Evolutionary conservation across 2,329 filamentous ascomycete species (phyloP), one percentile per base, ranked within the genome.

Genomic region (Pseudogymnoascus sp.): DNA sequence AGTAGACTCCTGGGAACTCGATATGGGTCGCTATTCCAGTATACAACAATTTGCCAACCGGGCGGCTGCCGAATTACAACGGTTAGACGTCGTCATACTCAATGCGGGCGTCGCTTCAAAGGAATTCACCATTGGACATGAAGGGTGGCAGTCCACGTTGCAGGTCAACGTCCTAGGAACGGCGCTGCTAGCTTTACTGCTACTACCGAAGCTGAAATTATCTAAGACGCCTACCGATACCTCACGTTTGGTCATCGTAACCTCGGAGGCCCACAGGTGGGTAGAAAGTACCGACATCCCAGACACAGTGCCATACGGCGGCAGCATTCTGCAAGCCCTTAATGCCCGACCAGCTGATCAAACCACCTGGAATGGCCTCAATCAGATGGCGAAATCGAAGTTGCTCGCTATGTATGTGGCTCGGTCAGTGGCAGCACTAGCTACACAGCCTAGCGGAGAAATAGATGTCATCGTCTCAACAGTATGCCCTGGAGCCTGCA

Each of bases 151-250:
- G 43, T 63, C 59, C 11, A 60, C 62, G 16, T 38, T 70, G n/a
- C 64, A 68, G 14, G 65, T 69, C 37, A 68, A 71, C 63, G 66
- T 67, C 5, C 25, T 69, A 7, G 59, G 56, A 11, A 71, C 65
- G 8, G 61, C 65, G 5, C 60, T 70, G 7, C 61, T 70, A n/a
- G 63, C 46, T 25, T 23, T 68, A 28, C 43, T 68, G 3, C 23
- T 70, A 1, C 34, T 69, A 9, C 68, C 67, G 14, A 46, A 63
- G 59, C 36, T 36, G 16, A 62, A 37, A 72, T 16, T 53, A 5
- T 53, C 25, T 8, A 53, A 53, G 25, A 18, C 46, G 7, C 2
- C 46, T 31, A 18, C 46, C 5, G n/a, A 53, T 53, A 53, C 14
- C 25, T 53, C 46, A 31, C 46, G n/a, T 31, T 6, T 53, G 46